Evolutionary conservation across 2,329 filamentous ascomycete species (phyloP).

Genomic region (Parastagonospora avenae): DNA sequence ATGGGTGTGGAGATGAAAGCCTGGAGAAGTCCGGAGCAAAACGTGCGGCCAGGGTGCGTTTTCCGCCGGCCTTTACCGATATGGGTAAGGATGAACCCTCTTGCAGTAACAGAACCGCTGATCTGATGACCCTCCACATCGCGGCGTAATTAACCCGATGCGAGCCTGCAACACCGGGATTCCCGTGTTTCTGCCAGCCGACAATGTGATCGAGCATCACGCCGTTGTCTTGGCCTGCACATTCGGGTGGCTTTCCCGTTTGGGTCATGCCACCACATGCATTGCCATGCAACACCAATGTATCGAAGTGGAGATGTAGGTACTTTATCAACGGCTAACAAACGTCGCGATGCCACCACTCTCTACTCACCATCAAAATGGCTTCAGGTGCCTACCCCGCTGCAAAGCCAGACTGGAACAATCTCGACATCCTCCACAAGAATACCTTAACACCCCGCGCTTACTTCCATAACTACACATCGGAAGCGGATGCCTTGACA

Average conservation of each 20-base stretch:
- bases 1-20: slow-evolving; percentile 13
- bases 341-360: not conserved
- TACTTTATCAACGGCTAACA: slow-evolving; percentile 5
- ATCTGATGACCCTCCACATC: slow-evolving; percentile 13
- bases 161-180: slow-evolving; percentile 6
- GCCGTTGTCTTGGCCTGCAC: not conserved
- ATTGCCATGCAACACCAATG: not conserved
- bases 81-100: slow-evolving; percentile 7
- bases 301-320: slow-evolving; percentile 4
- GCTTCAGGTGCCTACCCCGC: slow-evolving; percentile 27
- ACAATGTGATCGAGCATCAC: not conserved
- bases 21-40: slow-evolving; percentile 24
- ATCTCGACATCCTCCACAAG: slow-evolving; percentile 63
- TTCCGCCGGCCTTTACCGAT: slow-evolving; percentile 5
- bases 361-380: slow-evolving; percentile 16
- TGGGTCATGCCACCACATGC: slow-evolving; percentile 9
- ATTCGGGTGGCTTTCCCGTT: slow-evolving; percentile 30
- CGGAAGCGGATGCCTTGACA: slow-evolving; percentile 55
- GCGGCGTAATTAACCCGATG: slow-evolving; percentile 20
- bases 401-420: slow-evolving; percentile 64
- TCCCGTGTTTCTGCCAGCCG: slow-evolving; percentile 6
- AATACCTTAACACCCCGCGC: slow-evolving; percentile 64
- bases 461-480: slow-evolving; percentile 61
- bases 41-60: slow-evolving; percentile 4
- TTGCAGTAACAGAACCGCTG: slow-evolving; percentile 12